phyloP scores from a whole-genome alignment of 441 rosid genomes.

The Gossypium davidsonii region DNA sequence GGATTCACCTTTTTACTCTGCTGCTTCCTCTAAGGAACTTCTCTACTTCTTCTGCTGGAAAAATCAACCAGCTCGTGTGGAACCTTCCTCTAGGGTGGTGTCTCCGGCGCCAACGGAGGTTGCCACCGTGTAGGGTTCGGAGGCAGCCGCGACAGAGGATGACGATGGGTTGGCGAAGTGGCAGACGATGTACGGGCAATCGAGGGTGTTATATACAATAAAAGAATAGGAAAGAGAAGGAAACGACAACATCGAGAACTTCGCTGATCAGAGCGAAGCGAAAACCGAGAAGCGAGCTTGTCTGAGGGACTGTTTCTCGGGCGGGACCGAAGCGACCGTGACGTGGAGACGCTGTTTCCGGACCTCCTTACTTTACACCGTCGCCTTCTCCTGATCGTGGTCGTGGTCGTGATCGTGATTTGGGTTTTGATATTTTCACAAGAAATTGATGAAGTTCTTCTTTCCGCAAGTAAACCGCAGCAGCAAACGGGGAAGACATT shows the following conservation, averaged over 20 bases:
- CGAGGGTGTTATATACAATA: slow-evolving; percentile 63
- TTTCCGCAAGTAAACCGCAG: too few relatives aligned
- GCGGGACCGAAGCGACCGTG: slow-evolving; percentile 10
- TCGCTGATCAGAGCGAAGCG: slow-evolving; percentile 7
- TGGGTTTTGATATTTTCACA: background rate
- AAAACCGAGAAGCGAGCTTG: slow-evolving; percentile 12
- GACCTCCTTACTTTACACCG: slow-evolving; percentile 60
- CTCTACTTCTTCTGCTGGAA: slow-evolving; percentile 66
- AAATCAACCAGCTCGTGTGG: slow-evolving; percentile 43
- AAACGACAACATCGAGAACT: slow-evolving; percentile 16
- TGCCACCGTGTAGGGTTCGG: slow-evolving; percentile 10
- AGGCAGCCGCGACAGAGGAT: slow-evolving; percentile 7
- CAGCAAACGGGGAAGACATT: too few relatives aligned
- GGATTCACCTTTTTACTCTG: background rate
- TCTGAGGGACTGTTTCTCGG: background rate
- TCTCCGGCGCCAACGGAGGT: slow-evolving; percentile 17
- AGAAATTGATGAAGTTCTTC: background rate
- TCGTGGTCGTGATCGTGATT: slow-evolving; percentile 19
- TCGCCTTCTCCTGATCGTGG: slow-evolving; percentile 45
- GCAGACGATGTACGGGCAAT: slow-evolving; percentile 40
- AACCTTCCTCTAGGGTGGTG: slow-evolving; percentile 31
- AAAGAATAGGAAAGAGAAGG: slow-evolving; percentile 52
- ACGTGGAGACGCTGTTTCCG: slow-evolving; percentile 47
- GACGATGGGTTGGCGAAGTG: slow-evolving; percentile 31
- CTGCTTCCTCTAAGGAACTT: slow-evolving; percentile 57